A percentile compares a stretch with the other conserved stretches of the same genome.
Conservation (phyloP, 2,329 filamentous ascomycete genomes). For the Alternaria brassicae region DNA sequence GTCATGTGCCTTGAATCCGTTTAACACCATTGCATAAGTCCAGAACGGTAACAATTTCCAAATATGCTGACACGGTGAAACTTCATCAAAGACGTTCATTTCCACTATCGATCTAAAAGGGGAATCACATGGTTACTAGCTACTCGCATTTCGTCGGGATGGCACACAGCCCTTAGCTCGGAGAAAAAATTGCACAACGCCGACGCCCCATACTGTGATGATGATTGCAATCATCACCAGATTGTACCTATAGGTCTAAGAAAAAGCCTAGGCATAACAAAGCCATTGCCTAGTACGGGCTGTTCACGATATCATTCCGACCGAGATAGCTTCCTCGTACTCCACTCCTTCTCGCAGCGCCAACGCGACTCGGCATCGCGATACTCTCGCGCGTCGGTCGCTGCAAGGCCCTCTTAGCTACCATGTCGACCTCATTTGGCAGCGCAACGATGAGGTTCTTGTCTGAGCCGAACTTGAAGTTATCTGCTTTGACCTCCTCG, state of each 20-base stretch:
- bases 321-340: conserved; percentile 73
- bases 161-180: neutral
- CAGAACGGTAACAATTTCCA: neutral
- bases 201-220: neutral
- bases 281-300: conserved; percentile 60
- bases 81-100: neutral
- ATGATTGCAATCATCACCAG: neutral
- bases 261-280: neutral
- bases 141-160: neutral
- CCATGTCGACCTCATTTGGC: conserved; percentile 98
- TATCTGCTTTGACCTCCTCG: conserved; percentile 96
- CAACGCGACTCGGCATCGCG: conserved; percentile 64
- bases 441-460: conserved; percentile 98
- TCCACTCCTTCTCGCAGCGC: conserved; percentile 43
- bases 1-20: too few species aligned
- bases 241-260: neutral
- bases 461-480: conserved; percentile 96
- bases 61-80: neutral
- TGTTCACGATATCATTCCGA: conserved; percentile 84
- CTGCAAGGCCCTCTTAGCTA: conserved; percentile 83
- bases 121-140: conserved; percentile 2
- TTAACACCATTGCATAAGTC: neutral
- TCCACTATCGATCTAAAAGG: neutral
- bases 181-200: neutral
- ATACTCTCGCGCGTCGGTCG: conserved; percentile 94